Percentiles rank a stretch among this genome's conserved stretches.
Evolutionary conservation across 805 yeast species (phyloP).

Genomic region (Lipomyces anomalus): DNA sequence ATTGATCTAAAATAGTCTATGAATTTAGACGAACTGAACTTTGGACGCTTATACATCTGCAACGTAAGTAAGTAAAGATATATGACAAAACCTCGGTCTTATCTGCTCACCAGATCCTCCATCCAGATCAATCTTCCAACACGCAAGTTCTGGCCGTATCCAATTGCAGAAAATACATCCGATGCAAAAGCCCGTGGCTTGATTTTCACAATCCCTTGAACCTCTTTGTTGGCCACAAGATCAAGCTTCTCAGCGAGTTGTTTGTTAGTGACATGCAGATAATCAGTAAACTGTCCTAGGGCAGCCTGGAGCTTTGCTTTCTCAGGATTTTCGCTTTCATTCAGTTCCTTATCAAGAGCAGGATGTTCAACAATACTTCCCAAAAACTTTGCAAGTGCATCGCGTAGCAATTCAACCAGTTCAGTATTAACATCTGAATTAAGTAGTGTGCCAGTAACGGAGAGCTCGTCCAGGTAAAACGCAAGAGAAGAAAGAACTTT

Average conservation of each 20-base stretch:
- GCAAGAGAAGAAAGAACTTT: background rate
- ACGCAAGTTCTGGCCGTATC: background rate
- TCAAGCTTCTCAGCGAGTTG: slow-evolving; percentile 3
- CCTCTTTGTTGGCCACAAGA: background rate
- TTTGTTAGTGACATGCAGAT: slow-evolving; percentile 8
- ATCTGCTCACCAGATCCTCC: slow-evolving; percentile 5
- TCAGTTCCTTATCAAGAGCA: background rate
- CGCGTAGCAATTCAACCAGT: background rate
- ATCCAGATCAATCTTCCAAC: slow-evolving; percentile 7
- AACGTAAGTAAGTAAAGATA: background rate
- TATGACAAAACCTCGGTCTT: background rate
- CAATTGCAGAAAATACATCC: background rate
- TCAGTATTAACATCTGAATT: background rate
- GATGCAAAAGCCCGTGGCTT: background rate
- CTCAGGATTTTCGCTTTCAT: background rate
- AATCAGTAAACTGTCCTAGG: slow-evolving; percentile 2
- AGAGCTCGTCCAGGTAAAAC: background rate
- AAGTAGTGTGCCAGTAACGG: background rate
- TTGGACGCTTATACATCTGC: slow-evolving; percentile 5
- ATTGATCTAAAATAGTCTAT: background rate
- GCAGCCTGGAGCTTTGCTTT: slow-evolving; percentile 1
- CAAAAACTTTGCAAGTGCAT: background rate
- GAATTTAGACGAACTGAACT: slow-evolving; percentile 9
- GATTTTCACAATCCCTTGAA: background rate
- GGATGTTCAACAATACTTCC: background rate